Evolutionary conservation across 768 basidiomycete genomes (phyloP).

Genomic region (Amanita pallidorosea): DNA sequence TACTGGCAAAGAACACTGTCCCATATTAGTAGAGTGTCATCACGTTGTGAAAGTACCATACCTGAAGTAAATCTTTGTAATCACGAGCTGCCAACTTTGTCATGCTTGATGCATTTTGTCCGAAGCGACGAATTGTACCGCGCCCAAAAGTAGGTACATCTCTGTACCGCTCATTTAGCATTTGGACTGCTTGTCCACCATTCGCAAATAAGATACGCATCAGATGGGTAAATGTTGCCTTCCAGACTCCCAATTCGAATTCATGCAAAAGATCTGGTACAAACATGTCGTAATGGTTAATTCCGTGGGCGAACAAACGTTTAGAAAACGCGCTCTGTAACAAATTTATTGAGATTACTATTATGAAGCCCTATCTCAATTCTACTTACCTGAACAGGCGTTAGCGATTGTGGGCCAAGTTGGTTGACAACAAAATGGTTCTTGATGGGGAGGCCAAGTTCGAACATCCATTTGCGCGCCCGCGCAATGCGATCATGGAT

Average conservation of each 20-base stretch:
- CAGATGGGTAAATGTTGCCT: slow-evolving; percentile 23
- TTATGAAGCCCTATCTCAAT: too few species aligned
- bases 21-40: too few species aligned
- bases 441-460: too few species aligned
- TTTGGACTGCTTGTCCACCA: slow-evolving; percentile 10
- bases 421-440: too few species aligned
- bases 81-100: slow-evolving; percentile 20
- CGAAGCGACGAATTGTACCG: slow-evolving; percentile 24
- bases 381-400: too few species aligned
- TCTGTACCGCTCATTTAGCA: slow-evolving; percentile 18
- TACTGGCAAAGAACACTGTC: slow-evolving; percentile 18
- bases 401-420: too few species aligned
- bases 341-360: too few species aligned
- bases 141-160: slow-evolving; percentile 18
- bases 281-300: slow-evolving; percentile 14
- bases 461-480: too few species aligned
- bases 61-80: slow-evolving; percentile 22
- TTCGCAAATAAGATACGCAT: slow-evolving; percentile 18
- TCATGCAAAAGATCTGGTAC: too few species aligned
- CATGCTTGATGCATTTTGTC: slow-evolving; percentile 21
- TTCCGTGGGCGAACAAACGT: slow-evolving; percentile 7
- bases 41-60: neutral
- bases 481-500: too few species aligned
- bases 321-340: slow-evolving; percentile 16
- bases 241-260: slow-evolving; percentile 21